Percentiles rank a stretch among this genome's conserved stretches.
Conservation (phyloP, 148 eudicot species). For the Vaccinium vitisidaea region DNA sequence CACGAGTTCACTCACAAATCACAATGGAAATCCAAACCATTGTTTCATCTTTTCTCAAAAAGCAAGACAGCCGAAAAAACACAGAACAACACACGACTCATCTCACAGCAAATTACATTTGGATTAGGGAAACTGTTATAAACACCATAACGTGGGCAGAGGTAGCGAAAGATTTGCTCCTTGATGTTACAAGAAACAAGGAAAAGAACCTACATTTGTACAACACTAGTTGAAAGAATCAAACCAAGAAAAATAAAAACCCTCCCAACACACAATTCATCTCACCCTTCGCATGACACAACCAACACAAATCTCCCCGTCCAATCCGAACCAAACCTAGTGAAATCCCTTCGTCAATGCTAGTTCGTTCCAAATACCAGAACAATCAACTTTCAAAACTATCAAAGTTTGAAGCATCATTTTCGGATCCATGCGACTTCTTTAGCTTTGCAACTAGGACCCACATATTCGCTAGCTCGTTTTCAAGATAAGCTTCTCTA, state of each 20-base stretch:
- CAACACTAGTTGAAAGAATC: conserved; percentile 11
- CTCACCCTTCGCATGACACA: neutral
- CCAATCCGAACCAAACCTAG: neutral
- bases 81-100: too few species aligned
- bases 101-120: neutral
- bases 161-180: neutral
- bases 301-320: neutral
- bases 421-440: conserved; percentile 66
- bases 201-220: conserved; percentile 4
- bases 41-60: neutral
- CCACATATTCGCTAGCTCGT: conserved; percentile 99
- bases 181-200: neutral
- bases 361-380: conserved; percentile 14
- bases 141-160: neutral
- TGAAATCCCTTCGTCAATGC: conserved; percentile 10
- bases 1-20: neutral
- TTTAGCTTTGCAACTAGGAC: conserved; percentile 91
- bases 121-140: neutral
- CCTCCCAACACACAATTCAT: conserved; percentile 9
- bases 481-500: conserved; percentile 92
- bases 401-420: conserved; percentile 42
- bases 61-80: neutral
- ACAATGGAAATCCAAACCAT: neutral
- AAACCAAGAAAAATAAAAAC: neutral
- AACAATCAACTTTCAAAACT: conserved; percentile 29